Conservation (phyloP, 345 rosid genomes). For the Moricandia moricandioides region DNA sequence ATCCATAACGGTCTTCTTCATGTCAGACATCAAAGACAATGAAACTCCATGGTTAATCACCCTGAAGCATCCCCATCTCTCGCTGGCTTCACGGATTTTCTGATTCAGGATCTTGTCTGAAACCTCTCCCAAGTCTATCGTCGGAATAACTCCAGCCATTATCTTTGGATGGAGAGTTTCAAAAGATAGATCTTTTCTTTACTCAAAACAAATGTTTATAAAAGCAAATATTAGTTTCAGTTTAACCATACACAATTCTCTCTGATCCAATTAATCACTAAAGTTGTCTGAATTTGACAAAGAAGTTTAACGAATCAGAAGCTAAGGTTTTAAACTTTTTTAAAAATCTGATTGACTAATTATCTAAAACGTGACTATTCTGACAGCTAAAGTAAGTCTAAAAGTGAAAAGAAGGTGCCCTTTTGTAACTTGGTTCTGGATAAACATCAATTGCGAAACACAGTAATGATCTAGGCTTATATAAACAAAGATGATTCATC, state of each 20-base stretch:
- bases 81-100: constrained; percentile 53
- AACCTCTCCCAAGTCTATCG: constrained; percentile 50
- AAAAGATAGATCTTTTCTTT: neutral
- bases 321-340: neutral
- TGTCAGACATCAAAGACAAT: constrained; percentile 48
- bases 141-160: constrained; percentile 39
- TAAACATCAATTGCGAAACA: constrained; percentile 5
- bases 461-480: neutral
- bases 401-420: neutral
- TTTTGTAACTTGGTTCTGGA: neutral
- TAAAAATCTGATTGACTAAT: neutral
- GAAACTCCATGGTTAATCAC: constrained; percentile 63
- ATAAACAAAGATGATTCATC: neutral
- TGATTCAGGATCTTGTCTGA: constrained; percentile 41
- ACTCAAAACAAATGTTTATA: constrained; percentile 7
- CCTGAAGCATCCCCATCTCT: constrained; percentile 83
- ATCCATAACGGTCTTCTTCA: constrained; percentile 59
- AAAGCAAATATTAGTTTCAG: neutral
- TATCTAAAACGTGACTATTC: constrained; percentile 12
- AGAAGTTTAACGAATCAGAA: constrained; percentile 7
- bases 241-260: neutral
- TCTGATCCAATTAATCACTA: neutral
- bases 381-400: neutral
- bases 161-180: neutral
- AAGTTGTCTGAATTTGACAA: constrained; percentile 7